Conservation (phyloP, 2,329 filamentous ascomycete species). For the Ophiocordyceps unilateralis region DNA sequence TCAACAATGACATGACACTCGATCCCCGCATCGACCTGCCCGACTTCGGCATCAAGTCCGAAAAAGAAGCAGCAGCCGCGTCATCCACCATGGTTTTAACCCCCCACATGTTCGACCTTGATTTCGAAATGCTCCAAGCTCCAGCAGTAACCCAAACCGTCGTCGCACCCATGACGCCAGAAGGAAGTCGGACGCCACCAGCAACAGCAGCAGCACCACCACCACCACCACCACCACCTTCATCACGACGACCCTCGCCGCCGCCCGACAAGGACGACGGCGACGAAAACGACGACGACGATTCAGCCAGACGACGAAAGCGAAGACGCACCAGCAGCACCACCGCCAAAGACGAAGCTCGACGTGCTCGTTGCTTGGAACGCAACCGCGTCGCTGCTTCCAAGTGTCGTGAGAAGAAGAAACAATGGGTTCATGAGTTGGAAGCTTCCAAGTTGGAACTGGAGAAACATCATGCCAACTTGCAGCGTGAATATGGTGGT, state of each 20-base stretch:
- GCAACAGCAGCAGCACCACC: background rate
- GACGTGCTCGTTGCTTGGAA: conserved; percentile 43
- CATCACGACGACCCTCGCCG: background rate
- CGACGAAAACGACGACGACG: background rate
- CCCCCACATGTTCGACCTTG: conserved; percentile 2
- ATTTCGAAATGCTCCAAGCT: background rate
- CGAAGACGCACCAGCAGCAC: too few relatives aligned
- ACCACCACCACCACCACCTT: too few relatives aligned
- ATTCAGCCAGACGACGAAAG: background rate
- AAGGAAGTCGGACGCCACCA: background rate
- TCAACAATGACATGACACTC: background rate
- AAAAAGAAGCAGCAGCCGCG: conserved; percentile 1
- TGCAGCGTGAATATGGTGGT: conserved; percentile 24
- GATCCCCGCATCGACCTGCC: conserved; percentile 2
- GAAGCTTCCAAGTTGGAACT: conserved; percentile 26
- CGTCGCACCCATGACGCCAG: background rate
- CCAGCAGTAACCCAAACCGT: background rate
- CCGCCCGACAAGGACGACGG: background rate
- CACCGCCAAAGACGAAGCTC: background rate
- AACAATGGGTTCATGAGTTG: conserved; percentile 32
- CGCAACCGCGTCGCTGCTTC: conserved; percentile 57
- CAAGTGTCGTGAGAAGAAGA: conserved; percentile 56
- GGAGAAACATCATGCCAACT: conserved; percentile 23
- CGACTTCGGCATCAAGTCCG: conserved; percentile 2
- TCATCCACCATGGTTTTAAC: conserved; percentile 1